Conservation (phyloP, 495 filamentous ascomycete species). For the Tuber calosporum region DNA sequence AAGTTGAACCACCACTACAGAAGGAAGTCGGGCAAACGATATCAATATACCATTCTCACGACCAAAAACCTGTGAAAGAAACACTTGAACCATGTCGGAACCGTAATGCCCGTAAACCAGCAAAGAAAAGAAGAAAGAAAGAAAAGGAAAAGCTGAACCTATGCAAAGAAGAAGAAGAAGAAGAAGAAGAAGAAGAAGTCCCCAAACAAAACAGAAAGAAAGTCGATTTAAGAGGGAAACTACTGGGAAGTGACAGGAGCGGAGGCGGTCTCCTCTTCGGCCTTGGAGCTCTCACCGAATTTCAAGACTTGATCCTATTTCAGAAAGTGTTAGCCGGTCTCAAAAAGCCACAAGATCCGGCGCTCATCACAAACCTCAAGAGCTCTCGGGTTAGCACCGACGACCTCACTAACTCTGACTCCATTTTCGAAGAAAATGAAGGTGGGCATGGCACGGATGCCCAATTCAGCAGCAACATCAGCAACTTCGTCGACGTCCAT, state of each 20-base stretch:
- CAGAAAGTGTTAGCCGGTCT: not conserved
- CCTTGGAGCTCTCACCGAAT: not conserved
- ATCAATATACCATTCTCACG: not conserved
- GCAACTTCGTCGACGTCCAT: conserved; percentile 81
- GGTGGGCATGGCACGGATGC: conserved; percentile 91
- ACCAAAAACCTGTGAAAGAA: not conserved
- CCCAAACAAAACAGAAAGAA: not conserved
- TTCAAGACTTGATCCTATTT: not conserved
- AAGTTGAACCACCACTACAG: not conserved
- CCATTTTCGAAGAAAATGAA: conserved; percentile 81
- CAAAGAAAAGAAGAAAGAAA: no score
- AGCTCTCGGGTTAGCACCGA: conserved; percentile 70
- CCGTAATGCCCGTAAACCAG: not conserved
- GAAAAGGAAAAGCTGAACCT: not conserved
- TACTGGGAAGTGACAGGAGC: not conserved
- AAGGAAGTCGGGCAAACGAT: not conserved
- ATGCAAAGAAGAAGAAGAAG: not conserved
- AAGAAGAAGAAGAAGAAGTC: no score
- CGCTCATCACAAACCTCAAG: not conserved
- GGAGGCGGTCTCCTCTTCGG: not conserved
- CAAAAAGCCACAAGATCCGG: not conserved
- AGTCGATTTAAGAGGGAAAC: not conserved
- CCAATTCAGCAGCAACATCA: conserved; percentile 68
- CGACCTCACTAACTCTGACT: conserved; percentile 58
- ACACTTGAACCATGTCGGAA: not conserved